Base-by-base conservation (phyloP, 163 green algal species). In the Chlamydomonas reinhardtii region DNA sequence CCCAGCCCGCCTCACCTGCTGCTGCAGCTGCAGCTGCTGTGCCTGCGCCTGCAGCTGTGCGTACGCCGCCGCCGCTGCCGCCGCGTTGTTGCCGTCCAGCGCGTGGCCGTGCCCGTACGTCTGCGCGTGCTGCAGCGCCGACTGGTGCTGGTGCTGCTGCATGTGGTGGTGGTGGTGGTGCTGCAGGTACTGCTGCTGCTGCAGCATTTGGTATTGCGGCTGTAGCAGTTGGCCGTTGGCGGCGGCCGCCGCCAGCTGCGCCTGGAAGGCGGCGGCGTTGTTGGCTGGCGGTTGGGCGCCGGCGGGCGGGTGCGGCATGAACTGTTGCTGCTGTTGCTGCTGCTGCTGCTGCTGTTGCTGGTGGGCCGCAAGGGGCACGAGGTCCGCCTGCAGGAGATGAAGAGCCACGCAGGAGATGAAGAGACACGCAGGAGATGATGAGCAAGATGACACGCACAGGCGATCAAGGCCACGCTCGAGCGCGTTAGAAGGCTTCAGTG, bases 71-170 rank as follows among this genome's bases (percentile, higher is more conserved):
- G 73, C 48, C 32, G 25, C 25, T 25, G 48, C 37, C 15, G 48
- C 73, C 27, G n/a, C 43, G 48, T 43, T 3, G 19, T 25, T 9
- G 29, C 25, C 73, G 31, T 20, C 62, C 29, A 62, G n/a, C n/a
- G 14, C 52, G 52, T 74, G 15, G 34, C 48, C 37, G 25, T 84
- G 54, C 56, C 31, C 52, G 74, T 81, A 81, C 6, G 74, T 81
- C 0, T 64, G 61, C 52, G 74, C 70, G 54, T 70, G 74, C 29
- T 73, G 59, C 12, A 82, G 75, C 29, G 9, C 16, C 71, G 11
- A 9, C 24, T 61, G 71, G 17, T 12, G 43, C 48, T n/a, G 27
- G 54, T 31, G 17, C 11, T 48, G 73, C 31, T 11, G 19, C 22
- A 27, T 9, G 8, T 27, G 56, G 11, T 65, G 56, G 3, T 27